These are phyloP conservation scores for Xylaria sp. DNA, from an alignment of 2,329 filamentous ascomycete genomes.

Conservation along the genomic window DNA sequence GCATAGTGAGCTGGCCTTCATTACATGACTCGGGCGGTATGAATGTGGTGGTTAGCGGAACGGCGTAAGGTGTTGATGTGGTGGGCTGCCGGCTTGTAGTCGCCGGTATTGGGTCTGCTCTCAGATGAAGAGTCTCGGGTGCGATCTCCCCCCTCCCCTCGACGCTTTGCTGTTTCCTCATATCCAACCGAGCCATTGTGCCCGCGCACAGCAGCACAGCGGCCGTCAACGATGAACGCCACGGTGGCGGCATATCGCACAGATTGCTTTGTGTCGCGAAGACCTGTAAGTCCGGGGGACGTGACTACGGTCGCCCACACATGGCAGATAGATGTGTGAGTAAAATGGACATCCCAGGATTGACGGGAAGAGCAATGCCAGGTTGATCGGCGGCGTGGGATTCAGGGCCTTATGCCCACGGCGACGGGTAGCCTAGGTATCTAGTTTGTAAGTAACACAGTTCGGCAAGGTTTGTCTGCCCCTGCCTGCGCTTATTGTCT, in stretches of 20 bases:
- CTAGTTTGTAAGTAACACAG: not conserved
- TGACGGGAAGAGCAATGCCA: not conserved
- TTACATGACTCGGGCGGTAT: constrained; percentile 40
- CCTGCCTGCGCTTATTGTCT: not conserved
- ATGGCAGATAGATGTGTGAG: not conserved
- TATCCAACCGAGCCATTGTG: constrained; percentile 16
- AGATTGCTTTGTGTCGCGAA: not conserved
- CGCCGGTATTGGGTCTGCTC: constrained; percentile 11
- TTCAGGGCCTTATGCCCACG: constrained; percentile 15
- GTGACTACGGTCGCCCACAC: not conserved
- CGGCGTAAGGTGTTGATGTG: constrained; percentile 33
- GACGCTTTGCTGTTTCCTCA: not conserved
- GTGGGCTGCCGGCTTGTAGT: constrained; percentile 20
- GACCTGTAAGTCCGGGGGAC: not conserved
- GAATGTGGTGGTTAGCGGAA: constrained; percentile 42
- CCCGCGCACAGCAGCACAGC: constrained; percentile 10
- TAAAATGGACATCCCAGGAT: not conserved
- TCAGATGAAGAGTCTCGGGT: constrained; percentile 18
- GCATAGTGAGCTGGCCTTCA: constrained; percentile 35
- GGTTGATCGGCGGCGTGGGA: constrained; percentile 9
- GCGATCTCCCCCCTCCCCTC: not conserved
- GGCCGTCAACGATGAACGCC: not conserved
- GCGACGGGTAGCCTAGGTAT: not conserved
- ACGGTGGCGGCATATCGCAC: constrained; percentile 16
- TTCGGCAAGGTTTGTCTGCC: not conserved